These are phyloP conservation scores for Chrysoporthe puriensis DNA, from an alignment of 2,329 filamentous ascomycete species.

Conservation along the genomic window DNA sequence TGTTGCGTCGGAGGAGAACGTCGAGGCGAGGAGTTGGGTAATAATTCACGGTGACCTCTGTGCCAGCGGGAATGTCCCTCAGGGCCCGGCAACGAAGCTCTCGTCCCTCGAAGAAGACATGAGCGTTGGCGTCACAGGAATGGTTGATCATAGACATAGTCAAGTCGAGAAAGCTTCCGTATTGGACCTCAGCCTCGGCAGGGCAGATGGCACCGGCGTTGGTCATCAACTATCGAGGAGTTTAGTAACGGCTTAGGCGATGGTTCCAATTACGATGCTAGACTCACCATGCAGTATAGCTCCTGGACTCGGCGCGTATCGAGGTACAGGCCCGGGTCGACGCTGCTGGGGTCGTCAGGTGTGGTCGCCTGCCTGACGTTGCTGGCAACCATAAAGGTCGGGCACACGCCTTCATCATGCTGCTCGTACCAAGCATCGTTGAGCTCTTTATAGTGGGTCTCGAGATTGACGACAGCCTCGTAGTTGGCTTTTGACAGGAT, in stretches of 20 bases:
- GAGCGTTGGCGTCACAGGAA: conserved; percentile 41
- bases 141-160: conserved; percentile 41
- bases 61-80: conserved; percentile 36
- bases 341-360: conserved; percentile 11
- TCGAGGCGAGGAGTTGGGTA: conserved; percentile 33
- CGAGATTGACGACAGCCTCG: conserved; percentile 30
- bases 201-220: conserved; percentile 35
- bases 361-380: conserved; percentile 26
- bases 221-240: conserved; percentile 31
- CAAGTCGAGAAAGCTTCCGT: conserved; percentile 39
- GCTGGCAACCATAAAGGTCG: conserved; percentile 22
- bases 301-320: conserved; percentile 20
- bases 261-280: background rate
- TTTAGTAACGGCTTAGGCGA: background rate
- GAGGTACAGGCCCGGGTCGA: background rate
- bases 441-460: conserved; percentile 35
- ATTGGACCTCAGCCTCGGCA: conserved; percentile 29
- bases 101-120: conserved; percentile 39
- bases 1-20: conserved; percentile 31
- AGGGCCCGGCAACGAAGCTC: conserved; percentile 39
- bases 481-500: conserved; percentile 29
- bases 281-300: conserved; percentile 32
- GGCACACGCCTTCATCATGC: conserved; percentile 18
- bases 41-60: conserved; percentile 43
- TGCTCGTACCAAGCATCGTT: conserved; percentile 24